Percentiles rank a stretch among this genome's conserved stretches.
These are phyloP conservation scores for Boletus coccyginus DNA, from an alignment of 768 basidiomycete species.

Conservation along the genomic window DNA sequence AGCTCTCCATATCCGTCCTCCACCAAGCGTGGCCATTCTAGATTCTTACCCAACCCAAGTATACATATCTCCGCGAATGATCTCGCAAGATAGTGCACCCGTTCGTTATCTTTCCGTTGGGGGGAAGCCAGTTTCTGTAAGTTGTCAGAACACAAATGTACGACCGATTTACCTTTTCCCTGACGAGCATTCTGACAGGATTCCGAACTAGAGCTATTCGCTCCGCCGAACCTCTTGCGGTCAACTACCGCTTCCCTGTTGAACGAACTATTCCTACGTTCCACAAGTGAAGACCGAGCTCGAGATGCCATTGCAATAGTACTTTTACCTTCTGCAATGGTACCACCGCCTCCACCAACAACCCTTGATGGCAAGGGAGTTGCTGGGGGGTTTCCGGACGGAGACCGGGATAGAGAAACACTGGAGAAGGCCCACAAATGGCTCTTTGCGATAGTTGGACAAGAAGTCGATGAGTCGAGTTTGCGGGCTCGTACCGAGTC, in stretches of 20 bases:
- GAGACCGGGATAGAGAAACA: slow-evolving; percentile 34
- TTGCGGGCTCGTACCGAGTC: slow-evolving; percentile 13
- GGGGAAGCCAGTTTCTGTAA: slow-evolving; percentile 7
- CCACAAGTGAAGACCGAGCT: background rate
- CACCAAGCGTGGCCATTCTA: slow-evolving; percentile 44
- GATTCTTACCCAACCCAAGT: slow-evolving; percentile 51
- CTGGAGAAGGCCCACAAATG: slow-evolving; percentile 37
- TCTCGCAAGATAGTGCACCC: slow-evolving; percentile 43
- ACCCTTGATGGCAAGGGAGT: slow-evolving; percentile 33
- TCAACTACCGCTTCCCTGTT: slow-evolving; percentile 55
- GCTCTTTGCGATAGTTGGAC: slow-evolving; percentile 35
- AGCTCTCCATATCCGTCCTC: background rate
- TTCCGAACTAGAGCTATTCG: slow-evolving; percentile 37
- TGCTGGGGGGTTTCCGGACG: slow-evolving; percentile 24
- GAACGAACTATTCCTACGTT: slow-evolving; percentile 18
- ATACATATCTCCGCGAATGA: slow-evolving; percentile 41
- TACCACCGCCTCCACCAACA: slow-evolving; percentile 41
- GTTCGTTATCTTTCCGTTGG: slow-evolving; percentile 49
- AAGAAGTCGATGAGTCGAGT: slow-evolving; percentile 5
- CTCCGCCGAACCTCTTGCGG: slow-evolving; percentile 57
- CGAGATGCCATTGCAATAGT: slow-evolving; percentile 25
- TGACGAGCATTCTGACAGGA: slow-evolving; percentile 26
- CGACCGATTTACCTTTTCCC: background rate
- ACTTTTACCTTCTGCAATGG: slow-evolving; percentile 48
- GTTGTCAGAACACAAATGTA: background rate